Conservation (phyloP, 108 stramenopile species). For the Cyclotella atomus region DNA sequence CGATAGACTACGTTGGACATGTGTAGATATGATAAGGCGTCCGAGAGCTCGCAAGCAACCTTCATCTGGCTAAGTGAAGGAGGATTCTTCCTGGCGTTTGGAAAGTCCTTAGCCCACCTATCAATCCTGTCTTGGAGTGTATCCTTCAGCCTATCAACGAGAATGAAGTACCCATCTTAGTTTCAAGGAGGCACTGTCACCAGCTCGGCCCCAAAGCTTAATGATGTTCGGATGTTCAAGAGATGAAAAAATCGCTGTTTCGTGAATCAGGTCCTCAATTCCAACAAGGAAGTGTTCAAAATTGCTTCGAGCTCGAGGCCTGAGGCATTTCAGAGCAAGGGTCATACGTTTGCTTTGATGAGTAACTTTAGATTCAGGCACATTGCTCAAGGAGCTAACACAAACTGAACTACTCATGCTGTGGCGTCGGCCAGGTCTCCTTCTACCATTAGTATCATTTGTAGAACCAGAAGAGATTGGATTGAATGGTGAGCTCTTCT, state of each 20-base stretch:
- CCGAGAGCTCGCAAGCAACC: constrained; percentile 23
- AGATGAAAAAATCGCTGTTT: constrained; percentile 32
- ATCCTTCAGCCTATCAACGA: constrained; percentile 72
- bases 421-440: background rate
- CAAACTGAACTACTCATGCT: background rate
- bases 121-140: constrained; percentile 72
- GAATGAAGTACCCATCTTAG: constrained; percentile 67
- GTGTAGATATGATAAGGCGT: constrained; percentile 56
- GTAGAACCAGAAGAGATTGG: too few relatives aligned
- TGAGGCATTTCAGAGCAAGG: constrained; percentile 35
- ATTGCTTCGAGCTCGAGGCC: constrained; percentile 21
- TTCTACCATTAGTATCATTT: background rate
- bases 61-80: constrained; percentile 11
- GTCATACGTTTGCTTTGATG: background rate
- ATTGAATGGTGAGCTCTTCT: background rate
- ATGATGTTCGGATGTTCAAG: constrained; percentile 38
- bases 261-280: constrained; percentile 35
- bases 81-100: constrained; percentile 1
- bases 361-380: background rate
- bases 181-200: background rate
- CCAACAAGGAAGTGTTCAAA: constrained; percentile 19
- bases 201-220: constrained; percentile 30
- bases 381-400: background rate
- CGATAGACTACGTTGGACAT: constrained; percentile 52
- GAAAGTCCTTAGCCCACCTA: constrained; percentile 55